A percentile compares a stretch with the other conserved stretches of the same genome.
Conservation (phyloP, 305 asterid genomes). For the Plantago lanceolata region DNA sequence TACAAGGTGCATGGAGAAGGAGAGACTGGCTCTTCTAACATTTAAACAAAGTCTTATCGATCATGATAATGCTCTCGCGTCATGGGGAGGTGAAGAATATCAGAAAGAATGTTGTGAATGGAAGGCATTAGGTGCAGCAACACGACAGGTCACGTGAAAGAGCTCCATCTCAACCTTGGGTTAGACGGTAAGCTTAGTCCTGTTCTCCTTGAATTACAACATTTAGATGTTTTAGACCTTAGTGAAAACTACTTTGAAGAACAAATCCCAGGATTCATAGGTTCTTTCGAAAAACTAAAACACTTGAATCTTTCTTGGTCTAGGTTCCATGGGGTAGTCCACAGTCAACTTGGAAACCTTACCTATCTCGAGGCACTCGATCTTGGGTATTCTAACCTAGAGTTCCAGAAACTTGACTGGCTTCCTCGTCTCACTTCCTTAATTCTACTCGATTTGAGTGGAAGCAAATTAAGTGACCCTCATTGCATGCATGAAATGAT, state of each 20-base stretch:
- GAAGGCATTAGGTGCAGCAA: conserved; percentile 27
- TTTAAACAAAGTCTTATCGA: background rate
- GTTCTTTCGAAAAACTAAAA: conserved; percentile 22
- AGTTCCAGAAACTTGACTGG: conserved; percentile 24
- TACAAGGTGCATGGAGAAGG: too few species aligned
- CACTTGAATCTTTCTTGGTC: conserved; percentile 6
- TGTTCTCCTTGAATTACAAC: conserved; percentile 6
- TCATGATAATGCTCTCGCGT: background rate
- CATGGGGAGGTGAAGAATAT: conserved; percentile 10
- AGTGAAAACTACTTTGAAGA: conserved; percentile 17
- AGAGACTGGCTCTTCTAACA: too few species aligned
- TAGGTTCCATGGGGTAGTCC: conserved; percentile 23
- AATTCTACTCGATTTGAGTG: conserved; percentile 19
- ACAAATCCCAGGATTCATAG: conserved; percentile 27
- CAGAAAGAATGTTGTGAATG: conserved; percentile 29
- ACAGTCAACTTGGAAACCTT: conserved; percentile 32
- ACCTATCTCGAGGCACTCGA: conserved; percentile 28
- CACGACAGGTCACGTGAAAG: conserved; percentile 26
- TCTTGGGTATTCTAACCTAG: background rate
- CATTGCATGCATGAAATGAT: conserved; percentile 21
- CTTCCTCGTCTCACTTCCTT: conserved; percentile 26
- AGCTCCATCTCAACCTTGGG: conserved; percentile 1
- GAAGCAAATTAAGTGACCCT: conserved; percentile 5
- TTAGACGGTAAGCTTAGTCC: conserved; percentile 19
- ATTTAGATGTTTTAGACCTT: conserved; percentile 23